Percentiles rank a stretch among this genome's conserved stretches.
phyloP scores from a whole-genome alignment of 1,139 yeast genomes.

The Pneumocystis wakefieldiae region DNA sequence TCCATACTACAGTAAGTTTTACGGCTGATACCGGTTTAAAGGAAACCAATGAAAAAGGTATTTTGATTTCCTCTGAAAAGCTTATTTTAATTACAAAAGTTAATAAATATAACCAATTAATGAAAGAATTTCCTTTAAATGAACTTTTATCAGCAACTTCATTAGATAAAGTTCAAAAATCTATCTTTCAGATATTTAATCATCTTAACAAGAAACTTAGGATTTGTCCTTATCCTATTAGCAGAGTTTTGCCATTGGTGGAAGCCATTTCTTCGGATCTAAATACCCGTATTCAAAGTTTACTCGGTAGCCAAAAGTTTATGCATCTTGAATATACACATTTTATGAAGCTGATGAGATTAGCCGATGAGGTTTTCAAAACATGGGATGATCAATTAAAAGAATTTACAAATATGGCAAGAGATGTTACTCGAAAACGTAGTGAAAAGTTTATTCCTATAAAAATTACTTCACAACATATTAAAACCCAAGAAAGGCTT shows the following conservation, averaged over 20 bases:
- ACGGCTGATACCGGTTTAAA: constrained; percentile 56
- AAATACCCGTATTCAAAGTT: constrained; percentile 22
- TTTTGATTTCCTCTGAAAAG: neutral
- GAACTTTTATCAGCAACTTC: constrained; percentile 40
- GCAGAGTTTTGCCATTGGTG: constrained; percentile 46
- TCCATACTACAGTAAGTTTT: constrained; percentile 62
- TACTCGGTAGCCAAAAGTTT: constrained; percentile 20
- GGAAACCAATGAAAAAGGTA: constrained; percentile 32
- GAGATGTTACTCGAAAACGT: constrained; percentile 64
- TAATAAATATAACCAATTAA: constrained; percentile 41
- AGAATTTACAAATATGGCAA: constrained; percentile 44
- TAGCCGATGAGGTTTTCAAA: constrained; percentile 24
- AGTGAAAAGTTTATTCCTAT: constrained; percentile 59
- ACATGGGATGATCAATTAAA: constrained; percentile 39
- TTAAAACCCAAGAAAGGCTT: constrained; percentile 34
- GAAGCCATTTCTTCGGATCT: constrained; percentile 45
- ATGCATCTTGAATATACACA: constrained; percentile 27
- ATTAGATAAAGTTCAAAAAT: constrained; percentile 32
- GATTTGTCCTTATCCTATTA: constrained; percentile 47
- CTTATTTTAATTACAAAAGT: constrained; percentile 24
- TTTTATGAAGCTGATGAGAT: constrained; percentile 22
- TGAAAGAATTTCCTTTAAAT: constrained; percentile 57
- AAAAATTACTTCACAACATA: constrained; percentile 38
- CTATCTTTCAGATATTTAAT: constrained; percentile 37
- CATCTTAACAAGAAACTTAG: constrained; percentile 50